Conservation (phyloP, 202 grass and related monocot genomes). For the Setaria viridis region DNA sequence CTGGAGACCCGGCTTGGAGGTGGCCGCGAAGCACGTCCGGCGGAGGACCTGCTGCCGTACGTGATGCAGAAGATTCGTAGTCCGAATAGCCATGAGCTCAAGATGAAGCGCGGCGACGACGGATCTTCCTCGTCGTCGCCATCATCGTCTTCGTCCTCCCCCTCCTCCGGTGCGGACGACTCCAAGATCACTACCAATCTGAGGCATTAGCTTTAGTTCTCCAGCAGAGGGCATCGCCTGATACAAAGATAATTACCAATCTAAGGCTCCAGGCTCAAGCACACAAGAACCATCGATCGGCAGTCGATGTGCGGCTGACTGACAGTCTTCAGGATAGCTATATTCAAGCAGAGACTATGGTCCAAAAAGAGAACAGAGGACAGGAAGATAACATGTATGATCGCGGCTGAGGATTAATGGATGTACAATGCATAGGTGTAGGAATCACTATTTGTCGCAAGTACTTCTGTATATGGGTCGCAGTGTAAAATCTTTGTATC, state of each 20-base stretch:
- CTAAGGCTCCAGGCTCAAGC: neutral
- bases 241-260: neutral
- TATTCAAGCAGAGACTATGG: neutral
- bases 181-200: neutral
- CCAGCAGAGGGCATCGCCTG: neutral
- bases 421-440: neutral
- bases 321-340: neutral
- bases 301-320: neutral
- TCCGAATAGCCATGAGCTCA: neutral
- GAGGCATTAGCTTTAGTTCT: neutral
- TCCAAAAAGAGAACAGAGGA: no score
- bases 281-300: neutral
- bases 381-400: no score
- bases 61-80: constrained; percentile 29
- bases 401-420: neutral
- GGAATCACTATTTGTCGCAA: neutral
- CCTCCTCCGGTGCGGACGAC: neutral
- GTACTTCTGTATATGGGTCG: neutral
- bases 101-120: constrained; percentile 26
- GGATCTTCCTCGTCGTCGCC: neutral
- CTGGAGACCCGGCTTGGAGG: constrained; percentile 56
- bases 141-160: neutral
- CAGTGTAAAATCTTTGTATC: neutral
- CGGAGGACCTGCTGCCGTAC: constrained; percentile 55
- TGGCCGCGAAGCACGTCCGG: constrained; percentile 53